These are phyloP conservation scores for Suillus ampliporus DNA, from an alignment of 768 basidiomycete genomes.

Conservation along the genomic window DNA sequence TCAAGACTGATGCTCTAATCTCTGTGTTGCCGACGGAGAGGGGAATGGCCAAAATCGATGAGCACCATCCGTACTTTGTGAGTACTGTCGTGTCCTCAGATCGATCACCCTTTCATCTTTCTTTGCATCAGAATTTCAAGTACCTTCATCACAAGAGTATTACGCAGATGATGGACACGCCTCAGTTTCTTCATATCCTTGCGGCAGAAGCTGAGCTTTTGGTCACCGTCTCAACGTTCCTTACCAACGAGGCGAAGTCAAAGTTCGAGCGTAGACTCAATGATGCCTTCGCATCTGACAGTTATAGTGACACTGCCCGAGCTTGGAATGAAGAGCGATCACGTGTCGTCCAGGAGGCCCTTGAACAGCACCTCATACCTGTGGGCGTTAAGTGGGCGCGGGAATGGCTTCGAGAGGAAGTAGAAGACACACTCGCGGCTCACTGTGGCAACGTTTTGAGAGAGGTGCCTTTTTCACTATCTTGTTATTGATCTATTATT, in stretches of 20 bases:
- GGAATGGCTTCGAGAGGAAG: constrained; percentile 88
- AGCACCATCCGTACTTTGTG: constrained; percentile 75
- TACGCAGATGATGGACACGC: constrained; percentile 64
- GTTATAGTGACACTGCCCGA: constrained; percentile 81
- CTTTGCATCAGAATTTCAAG: constrained; percentile 80
- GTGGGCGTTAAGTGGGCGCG: constrained; percentile 86
- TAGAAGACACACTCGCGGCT: constrained; percentile 80
- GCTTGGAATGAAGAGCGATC: constrained; percentile 91
- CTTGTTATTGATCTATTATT: constrained; percentile 16
- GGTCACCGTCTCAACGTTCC: constrained; percentile 73
- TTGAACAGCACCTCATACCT: constrained; percentile 85
- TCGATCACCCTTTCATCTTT: not conserved
- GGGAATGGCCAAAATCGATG: constrained; percentile 78
- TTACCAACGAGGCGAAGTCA: constrained; percentile 67
- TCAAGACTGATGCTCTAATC: constrained; percentile 76
- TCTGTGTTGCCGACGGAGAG: constrained; percentile 88
- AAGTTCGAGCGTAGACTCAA: constrained; percentile 76
- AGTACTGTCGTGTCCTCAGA: constrained; percentile 31
- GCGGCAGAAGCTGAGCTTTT: constrained; percentile 90
- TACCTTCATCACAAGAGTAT: constrained; percentile 85
- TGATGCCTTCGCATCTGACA: constrained; percentile 84
- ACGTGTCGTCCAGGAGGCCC: constrained; percentile 75
- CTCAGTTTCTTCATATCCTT: constrained; percentile 91
- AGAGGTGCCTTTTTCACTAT: constrained; percentile 50
- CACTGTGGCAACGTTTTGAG: constrained; percentile 72